Evolutionary conservation across 495 filamentous ascomycete genomes (phyloP).

Genomic region (Podospora australis): DNA sequence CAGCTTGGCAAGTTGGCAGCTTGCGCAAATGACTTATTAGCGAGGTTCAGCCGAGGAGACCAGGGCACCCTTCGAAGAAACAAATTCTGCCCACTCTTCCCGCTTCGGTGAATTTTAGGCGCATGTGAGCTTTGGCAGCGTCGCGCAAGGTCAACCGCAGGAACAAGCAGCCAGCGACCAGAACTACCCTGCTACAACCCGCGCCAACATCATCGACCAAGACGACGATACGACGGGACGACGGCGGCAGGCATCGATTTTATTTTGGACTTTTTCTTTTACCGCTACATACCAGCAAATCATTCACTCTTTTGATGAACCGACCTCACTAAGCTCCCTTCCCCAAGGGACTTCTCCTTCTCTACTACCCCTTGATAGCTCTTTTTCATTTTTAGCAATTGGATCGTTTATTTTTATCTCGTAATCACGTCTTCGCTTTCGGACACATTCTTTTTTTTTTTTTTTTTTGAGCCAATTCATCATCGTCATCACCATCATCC

Average conservation of each 20-base stretch:
- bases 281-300: not conserved
- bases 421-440: not conserved
- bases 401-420: not conserved
- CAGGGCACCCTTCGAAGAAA: not conserved
- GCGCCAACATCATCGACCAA: too few species aligned
- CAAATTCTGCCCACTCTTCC: not conserved
- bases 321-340: slow-evolving; percentile 21
- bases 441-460: slow-evolving; percentile 5
- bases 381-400: not conserved
- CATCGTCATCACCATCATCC: not conserved
- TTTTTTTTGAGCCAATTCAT: not conserved
- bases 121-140: not conserved
- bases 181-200: too few species aligned
- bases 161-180: not conserved
- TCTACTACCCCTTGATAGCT: not conserved
- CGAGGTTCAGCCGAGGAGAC: slow-evolving; percentile 1
- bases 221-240: not conserved
- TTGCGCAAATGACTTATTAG: too few species aligned
- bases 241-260: not conserved
- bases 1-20: too few species aligned
- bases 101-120: not conserved
- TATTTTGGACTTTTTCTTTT: not conserved
- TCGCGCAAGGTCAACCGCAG: not conserved
- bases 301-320: slow-evolving; percentile 27
- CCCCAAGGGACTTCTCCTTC: slow-evolving; percentile 8